phyloP scores from a whole-genome alignment of 495 filamentous ascomycete genomes.

The Podospora pseudopauciseta region DNA sequence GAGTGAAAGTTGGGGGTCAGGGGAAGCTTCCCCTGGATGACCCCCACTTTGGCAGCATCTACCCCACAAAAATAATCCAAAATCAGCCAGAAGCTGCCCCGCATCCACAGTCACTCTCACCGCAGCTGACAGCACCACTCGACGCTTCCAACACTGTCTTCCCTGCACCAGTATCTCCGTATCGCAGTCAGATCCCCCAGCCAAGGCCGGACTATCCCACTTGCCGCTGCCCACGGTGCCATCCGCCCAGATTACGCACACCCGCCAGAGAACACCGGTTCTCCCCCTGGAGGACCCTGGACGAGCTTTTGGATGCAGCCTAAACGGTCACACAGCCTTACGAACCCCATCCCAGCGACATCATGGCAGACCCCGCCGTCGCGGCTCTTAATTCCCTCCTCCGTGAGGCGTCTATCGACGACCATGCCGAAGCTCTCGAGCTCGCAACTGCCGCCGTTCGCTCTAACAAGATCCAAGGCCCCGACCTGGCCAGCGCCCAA shows the following conservation, averaged over 20 bases:
- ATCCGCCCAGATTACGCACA: constrained; percentile 2
- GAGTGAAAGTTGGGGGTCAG: neutral
- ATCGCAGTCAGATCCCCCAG: neutral
- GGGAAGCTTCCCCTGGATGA: neutral
- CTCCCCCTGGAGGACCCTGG: constrained; percentile 20
- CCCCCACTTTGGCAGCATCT: neutral
- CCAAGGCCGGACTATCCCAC: constrained; percentile 1
- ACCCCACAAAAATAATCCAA: constrained; percentile 25
- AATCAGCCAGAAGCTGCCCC: constrained; percentile 20
- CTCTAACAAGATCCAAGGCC: constrained; percentile 63
- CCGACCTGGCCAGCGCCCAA: constrained; percentile 53
- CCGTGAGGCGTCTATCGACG: constrained; percentile 42
- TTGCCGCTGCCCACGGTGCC: neutral
- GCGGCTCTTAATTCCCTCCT: constrained; percentile 51
- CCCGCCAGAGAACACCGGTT: constrained; percentile 9
- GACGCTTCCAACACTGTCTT: neutral
- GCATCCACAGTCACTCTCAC: constrained; percentile 16
- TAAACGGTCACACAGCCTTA: constrained; percentile 14
- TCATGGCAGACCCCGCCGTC: constrained; percentile 44
- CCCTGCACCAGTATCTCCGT: neutral
- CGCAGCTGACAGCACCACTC: neutral
- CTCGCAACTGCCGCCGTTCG: constrained; percentile 57
- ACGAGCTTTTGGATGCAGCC: constrained; percentile 16
- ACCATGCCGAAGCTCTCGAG: constrained; percentile 46
- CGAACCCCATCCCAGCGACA: constrained; percentile 16